These are phyloP conservation scores for Aegilops speltoides DNA, from an alignment of 176 grass and related monocot species.

Conservation along the genomic window DNA sequence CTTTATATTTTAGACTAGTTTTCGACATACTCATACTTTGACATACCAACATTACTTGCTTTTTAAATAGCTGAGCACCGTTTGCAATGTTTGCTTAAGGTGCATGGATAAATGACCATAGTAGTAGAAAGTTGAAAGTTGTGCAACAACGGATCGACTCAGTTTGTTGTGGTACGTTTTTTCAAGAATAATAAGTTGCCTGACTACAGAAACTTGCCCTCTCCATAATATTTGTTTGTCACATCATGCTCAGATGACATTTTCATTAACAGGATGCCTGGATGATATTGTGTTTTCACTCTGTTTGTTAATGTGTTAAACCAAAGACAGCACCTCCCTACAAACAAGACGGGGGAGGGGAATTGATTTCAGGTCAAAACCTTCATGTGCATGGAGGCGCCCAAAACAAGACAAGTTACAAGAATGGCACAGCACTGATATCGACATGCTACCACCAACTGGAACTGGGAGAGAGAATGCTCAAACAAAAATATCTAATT, in stretches of 20 bases:
- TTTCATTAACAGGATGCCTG: not conserved
- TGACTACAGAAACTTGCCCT: too few relatives aligned
- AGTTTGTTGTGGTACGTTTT: too few relatives aligned
- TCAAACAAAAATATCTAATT: not conserved
- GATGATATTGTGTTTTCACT: not conserved
- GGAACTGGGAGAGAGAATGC: constrained; percentile 9
- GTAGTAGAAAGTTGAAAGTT: too few relatives aligned
- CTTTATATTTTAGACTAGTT: too few relatives aligned
- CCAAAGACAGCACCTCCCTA: not conserved
- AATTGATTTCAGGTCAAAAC: not conserved
- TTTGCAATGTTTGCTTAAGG: too few relatives aligned
- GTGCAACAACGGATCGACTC: too few relatives aligned
- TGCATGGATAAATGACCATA: too few relatives aligned
- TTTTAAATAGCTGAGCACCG: too few relatives aligned
- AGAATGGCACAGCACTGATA: not conserved
- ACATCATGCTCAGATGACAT: not conserved
- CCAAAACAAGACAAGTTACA: not conserved
- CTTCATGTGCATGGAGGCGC: not conserved
- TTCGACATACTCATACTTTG: too few relatives aligned
- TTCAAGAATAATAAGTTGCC: too few relatives aligned
- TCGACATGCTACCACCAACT: constrained; percentile 20
- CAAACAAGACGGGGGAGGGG: not conserved
- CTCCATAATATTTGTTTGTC: too few relatives aligned
- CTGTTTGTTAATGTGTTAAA: not conserved
- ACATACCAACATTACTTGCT: too few relatives aligned